Evolutionary conservation across 345 rosid species (phyloP).

Genomic region (rapeseed (Brassica napus)): Da-Ae NC_063452.1:61468501-61469000

Average conservation of each 20-base stretch:
- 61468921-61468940: constrained; percentile 6
- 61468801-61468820: constrained; percentile 1
- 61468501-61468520: neutral
- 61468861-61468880: constrained; percentile 2
- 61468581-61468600: constrained; percentile 4
- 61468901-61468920: neutral
- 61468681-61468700: constrained; percentile 14
- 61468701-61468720: constrained; percentile 12
- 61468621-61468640: constrained; percentile 16
- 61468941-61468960: neutral
- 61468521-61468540: constrained; percentile 9
- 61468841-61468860: constrained; percentile 20
- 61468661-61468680: constrained; percentile 16
- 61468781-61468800: neutral
- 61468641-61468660: neutral
- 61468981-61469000: neutral
- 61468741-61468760: constrained; percentile 18
- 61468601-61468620: constrained; percentile 3
- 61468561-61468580: constrained; percentile 22
- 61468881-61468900: neutral
- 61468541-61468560: constrained; percentile 1
- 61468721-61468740: constrained; percentile 17
- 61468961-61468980: neutral
- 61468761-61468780: constrained; percentile 14
- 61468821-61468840: neutral